Evolutionary conservation across 768 basidiomycete species (phyloP), one percentile per base, ranked within the genome.

Genomic region (Xerocomus brunneocitrinus): DNA sequence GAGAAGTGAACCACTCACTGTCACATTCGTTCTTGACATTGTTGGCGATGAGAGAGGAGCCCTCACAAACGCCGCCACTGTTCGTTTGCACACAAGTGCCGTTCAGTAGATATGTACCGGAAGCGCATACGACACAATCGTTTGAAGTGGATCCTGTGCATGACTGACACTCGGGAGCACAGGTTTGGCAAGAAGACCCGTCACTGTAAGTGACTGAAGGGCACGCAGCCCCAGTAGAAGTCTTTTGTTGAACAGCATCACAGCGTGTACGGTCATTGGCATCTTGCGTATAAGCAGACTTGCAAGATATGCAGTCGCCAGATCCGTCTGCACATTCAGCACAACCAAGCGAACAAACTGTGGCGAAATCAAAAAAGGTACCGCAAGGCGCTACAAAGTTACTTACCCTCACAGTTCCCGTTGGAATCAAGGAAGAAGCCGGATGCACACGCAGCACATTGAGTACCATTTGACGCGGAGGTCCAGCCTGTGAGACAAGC

Each of bases 1-100:
- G 44, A n/a, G 39, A 45, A 39, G 35, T 6, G 51, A 43, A 47
- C 34, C 27, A 49, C 36, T 68, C 62, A 91, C 91, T 80, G 62
- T 94, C 89, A 63, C 92, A 95, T 60, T 84, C 81, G n/a, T 79
- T 73, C 71, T 92, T 94, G 65, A 79, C 77, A 60, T 90, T 91
- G 59, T 95, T 87, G 22, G 83, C 90, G 34, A 94, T 79, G 57
- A 89, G 72, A 43, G 75, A 79, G 9, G 87, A 78, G 7, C 83
- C 83, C 42, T 79, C 72, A 70, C 93, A 95, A 8, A 89, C 80
- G 3, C 93, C 93, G 55, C 80, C 76, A 14, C 69, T 70, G 62
- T 84, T 79, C 31, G 84, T 74, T 44, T 75, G 68, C 16, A 92
- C 88, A 64, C 93, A 94, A 42, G 66, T 74, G 0, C 89, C 87